A percentile compares a stretch with the other conserved stretches of the same genome.
Conservation (phyloP, 768 basidiomycete genomes). For the Royoungia palumana region DNA sequence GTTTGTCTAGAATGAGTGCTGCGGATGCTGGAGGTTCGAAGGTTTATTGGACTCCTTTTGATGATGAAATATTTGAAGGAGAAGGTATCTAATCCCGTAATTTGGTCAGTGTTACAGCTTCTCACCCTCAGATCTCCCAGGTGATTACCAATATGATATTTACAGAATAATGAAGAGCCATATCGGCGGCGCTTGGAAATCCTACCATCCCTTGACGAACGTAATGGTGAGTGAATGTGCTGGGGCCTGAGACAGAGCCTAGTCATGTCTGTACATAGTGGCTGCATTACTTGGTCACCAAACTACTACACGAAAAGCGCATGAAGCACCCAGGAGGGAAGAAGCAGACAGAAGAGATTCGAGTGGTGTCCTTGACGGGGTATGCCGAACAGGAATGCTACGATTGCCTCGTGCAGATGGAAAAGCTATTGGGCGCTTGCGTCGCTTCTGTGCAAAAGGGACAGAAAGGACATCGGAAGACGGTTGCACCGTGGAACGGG, state of each 20-base stretch:
- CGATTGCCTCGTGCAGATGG: conserved; percentile 63
- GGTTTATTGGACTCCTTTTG: conserved; percentile 75
- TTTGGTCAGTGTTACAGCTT: neutral
- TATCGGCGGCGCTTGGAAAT: conserved; percentile 65
- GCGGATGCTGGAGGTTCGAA: conserved; percentile 44
- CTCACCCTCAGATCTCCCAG: conserved; percentile 37
- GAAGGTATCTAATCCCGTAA: conserved; percentile 54
- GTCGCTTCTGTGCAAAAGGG: conserved; percentile 38
- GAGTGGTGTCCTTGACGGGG: conserved; percentile 24
- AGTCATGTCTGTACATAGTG: conserved; percentile 54
- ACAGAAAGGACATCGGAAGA: conserved; percentile 36
- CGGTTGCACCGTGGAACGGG: conserved; percentile 16
- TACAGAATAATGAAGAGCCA: conserved; percentile 83
- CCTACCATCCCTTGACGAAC: conserved; percentile 80
- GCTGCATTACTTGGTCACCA: conserved; percentile 79
- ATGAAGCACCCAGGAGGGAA: conserved; percentile 54
- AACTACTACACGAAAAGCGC: conserved; percentile 68
- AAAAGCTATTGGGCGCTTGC: conserved; percentile 50
- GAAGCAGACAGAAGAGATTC: conserved; percentile 26
- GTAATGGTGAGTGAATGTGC: conserved; percentile 63
- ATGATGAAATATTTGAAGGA: conserved; percentile 88
- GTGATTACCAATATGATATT: conserved; percentile 92
- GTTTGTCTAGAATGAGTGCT: conserved; percentile 80
- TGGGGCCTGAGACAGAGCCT: conserved; percentile 9
- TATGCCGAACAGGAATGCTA: conserved; percentile 71